Percentiles rank a stretch among this genome's conserved stretches.
Evolutionary conservation across 2,329 filamentous ascomycete genomes (phyloP).

Genomic region (Alternaria angustiovoidea): DNA sequence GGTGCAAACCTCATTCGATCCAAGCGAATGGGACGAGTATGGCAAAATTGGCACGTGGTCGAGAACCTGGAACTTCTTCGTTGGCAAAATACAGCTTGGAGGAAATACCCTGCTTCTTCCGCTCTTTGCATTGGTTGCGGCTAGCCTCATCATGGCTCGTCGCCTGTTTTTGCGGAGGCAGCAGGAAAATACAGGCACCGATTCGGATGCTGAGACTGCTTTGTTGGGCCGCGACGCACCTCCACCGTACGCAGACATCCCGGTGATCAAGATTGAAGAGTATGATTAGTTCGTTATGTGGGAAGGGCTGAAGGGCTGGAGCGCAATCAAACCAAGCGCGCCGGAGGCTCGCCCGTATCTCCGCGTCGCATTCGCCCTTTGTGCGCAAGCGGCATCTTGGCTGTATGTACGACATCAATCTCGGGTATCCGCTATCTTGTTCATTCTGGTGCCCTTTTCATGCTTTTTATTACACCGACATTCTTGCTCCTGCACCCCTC

Average conservation of each 20-base stretch:
- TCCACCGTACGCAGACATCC: constrained; percentile 31
- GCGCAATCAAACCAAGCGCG: constrained; percentile 17
- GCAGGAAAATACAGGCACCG: constrained; percentile 13
- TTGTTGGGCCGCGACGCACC: constrained; percentile 25
- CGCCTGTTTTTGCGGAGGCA: constrained; percentile 18
- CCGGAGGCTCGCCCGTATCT: constrained; percentile 16
- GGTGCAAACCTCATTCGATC: constrained; percentile 34
- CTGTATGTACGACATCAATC: constrained; percentile 13
- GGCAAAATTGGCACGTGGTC: constrained; percentile 37
- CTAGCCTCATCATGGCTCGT: constrained; percentile 22
- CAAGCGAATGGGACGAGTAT: constrained; percentile 41
- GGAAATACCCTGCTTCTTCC: constrained; percentile 24
- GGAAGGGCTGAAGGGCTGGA: constrained; percentile 9
- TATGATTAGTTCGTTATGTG: constrained; percentile 24
- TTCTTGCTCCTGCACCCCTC: constrained; percentile 4
- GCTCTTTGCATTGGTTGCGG: constrained; percentile 21
- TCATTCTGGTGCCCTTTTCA: neutral
- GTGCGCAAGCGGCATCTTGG: constrained; percentile 9
- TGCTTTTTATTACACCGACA: constrained; percentile 5
- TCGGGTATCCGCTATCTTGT: constrained; percentile 1
- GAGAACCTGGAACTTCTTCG: constrained; percentile 23
- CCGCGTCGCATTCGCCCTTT: constrained; percentile 10
- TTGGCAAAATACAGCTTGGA: constrained; percentile 22
- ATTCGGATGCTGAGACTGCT: constrained; percentile 30
- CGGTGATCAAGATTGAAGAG: constrained; percentile 31